These are phyloP conservation scores for Flaveria sonorensis DNA, from an alignment of 129 eudicot species.

Conservation along the genomic window DNA sequence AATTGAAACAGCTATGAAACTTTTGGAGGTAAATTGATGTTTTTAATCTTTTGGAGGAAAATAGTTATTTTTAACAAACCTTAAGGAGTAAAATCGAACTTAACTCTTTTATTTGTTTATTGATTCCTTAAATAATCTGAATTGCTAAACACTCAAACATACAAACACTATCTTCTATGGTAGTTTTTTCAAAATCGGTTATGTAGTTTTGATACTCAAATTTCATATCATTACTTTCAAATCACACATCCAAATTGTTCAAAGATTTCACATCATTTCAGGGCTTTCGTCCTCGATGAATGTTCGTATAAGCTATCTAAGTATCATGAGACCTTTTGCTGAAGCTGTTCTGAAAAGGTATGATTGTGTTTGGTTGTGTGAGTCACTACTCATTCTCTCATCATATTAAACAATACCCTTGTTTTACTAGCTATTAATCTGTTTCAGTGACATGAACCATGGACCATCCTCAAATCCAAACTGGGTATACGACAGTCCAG, in stretches of 20 bases:
- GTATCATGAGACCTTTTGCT: constrained; percentile 95
- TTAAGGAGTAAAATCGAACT: no score
- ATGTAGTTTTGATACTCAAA: not conserved
- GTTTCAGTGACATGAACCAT: constrained; percentile 64
- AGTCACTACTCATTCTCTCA: not conserved
- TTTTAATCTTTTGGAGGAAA: no score
- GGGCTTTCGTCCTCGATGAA: constrained; percentile 95
- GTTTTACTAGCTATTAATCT: constrained; percentile 10
- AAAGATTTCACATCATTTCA: constrained; percentile 38
- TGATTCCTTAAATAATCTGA: not conserved
- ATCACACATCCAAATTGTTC: not conserved
- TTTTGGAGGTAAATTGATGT: no score
- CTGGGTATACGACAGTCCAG: constrained; percentile 74
- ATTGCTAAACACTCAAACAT: constrained; percentile 4
- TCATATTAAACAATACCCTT: constrained; percentile 1
- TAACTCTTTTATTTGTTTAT: no score
- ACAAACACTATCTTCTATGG: not conserved
- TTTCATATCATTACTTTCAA: not conserved
- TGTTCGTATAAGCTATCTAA: constrained; percentile 74
- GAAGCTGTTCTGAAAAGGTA: constrained; percentile 90
- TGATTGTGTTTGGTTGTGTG: constrained; percentile 9
- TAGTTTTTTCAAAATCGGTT: not conserved
- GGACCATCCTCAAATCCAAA: constrained; percentile 66
- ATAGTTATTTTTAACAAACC: no score
- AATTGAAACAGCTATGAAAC: no score